Conservation (phyloP, 2,329 filamentous ascomycete species). For the Trichoderma citrinoviride region DNA sequence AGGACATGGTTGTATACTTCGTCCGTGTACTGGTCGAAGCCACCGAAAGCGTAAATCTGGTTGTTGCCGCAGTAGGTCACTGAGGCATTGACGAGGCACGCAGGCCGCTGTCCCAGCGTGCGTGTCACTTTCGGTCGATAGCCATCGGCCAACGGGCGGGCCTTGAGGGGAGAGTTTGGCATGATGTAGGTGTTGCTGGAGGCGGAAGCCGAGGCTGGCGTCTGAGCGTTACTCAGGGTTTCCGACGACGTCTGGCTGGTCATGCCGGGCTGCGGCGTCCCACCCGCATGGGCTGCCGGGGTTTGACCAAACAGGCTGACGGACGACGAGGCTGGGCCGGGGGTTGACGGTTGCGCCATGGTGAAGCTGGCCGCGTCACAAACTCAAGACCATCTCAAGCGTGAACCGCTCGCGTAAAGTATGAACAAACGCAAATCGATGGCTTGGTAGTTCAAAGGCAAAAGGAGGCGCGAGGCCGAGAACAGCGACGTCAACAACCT, state of each 20-base stretch:
- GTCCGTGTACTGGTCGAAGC: slow-evolving; percentile 98
- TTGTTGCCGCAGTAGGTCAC: slow-evolving; percentile 99
- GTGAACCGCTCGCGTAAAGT: neutral
- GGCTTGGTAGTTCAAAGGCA: neutral
- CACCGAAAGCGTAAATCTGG: slow-evolving; percentile 95
- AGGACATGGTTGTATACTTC: slow-evolving; percentile 99
- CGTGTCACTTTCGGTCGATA: slow-evolving; percentile 83
- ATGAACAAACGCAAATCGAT: neutral
- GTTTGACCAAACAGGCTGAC: slow-evolving; percentile 42
- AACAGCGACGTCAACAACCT: too few species aligned
- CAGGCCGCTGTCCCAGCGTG: slow-evolving; percentile 76
- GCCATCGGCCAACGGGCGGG: slow-evolving; percentile 62
- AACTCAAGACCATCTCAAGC: slow-evolving; percentile 15
- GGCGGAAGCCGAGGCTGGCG: slow-evolving; percentile 28
- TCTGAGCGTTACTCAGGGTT: slow-evolving; percentile 27
- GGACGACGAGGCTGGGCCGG: slow-evolving; percentile 44
- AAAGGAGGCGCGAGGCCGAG: neutral
- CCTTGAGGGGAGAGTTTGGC: slow-evolving; percentile 77
- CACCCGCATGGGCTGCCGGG: slow-evolving; percentile 28
- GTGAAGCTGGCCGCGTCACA: slow-evolving; percentile 27
- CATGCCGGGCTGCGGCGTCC: slow-evolving; percentile 29
- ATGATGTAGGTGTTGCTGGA: slow-evolving; percentile 83
- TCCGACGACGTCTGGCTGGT: slow-evolving; percentile 31
- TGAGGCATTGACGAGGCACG: slow-evolving; percentile 94
- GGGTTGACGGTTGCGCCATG: slow-evolving; percentile 48